A percentile compares a stretch with the other conserved stretches of the same genome.
Conservation (phyloP, 768 basidiomycete genomes). For the Suillus occidentalis region DNA sequence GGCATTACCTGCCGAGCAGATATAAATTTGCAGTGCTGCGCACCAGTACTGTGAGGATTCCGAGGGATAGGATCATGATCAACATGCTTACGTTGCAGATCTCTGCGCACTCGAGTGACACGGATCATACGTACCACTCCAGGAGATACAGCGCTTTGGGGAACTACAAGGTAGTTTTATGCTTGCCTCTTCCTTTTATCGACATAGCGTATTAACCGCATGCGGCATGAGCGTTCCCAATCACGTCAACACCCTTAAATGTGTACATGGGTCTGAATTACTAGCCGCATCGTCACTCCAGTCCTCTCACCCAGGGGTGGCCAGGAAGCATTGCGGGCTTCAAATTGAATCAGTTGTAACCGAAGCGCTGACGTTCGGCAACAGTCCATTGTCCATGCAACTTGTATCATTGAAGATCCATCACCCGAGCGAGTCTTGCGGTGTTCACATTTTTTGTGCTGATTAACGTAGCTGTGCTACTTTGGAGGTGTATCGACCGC, state of each 20-base stretch:
- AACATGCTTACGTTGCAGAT: not conserved
- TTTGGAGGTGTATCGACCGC: not conserved
- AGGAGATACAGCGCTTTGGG: not conserved
- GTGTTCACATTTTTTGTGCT: not conserved
- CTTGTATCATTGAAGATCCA: not conserved
- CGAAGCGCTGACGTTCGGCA: not conserved
- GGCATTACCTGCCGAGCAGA: not conserved
- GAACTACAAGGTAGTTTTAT: not conserved
- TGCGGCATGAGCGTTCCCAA: not conserved
- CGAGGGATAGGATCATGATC: not conserved
- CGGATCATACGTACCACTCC: not conserved
- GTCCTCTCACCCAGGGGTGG: not conserved
- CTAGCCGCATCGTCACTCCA: not conserved
- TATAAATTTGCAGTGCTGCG: not conserved
- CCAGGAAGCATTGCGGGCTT: not conserved
- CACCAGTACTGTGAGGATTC: not conserved
- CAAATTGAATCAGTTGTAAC: not conserved
- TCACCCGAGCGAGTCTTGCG: not conserved
- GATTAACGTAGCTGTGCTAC: not conserved
- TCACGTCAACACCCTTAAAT: conserved; percentile 6
- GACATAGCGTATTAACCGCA: not conserved
- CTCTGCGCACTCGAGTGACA: not conserved
- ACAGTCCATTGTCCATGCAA: not conserved
- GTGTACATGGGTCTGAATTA: not conserved
- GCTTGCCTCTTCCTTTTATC: not conserved